Evolutionary conservation across 129 eudicot species (phyloP).

Genomic region (Lactuca sativa): DNA sequence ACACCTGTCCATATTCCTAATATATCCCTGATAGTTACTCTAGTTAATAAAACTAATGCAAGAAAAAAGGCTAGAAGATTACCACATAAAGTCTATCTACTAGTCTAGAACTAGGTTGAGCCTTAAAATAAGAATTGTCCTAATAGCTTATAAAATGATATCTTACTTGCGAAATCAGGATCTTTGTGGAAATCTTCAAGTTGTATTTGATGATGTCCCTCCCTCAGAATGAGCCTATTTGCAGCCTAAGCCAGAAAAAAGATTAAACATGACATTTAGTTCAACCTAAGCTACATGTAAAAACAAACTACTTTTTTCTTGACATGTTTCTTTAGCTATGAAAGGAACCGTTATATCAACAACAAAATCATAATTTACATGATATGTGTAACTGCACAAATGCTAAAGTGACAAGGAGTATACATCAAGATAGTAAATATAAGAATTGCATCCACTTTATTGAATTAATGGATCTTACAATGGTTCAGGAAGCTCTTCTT

Average conservation of each 20-base stretch:
- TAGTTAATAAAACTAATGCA: too few species aligned
- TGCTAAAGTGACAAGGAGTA: constrained; percentile 32
- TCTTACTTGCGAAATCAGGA: constrained; percentile 75
- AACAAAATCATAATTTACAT: constrained; percentile 59
- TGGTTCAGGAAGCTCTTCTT: constrained; percentile 87
- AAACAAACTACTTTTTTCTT: neutral
- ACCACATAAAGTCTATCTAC: too few species aligned
- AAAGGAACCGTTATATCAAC: constrained; percentile 79
- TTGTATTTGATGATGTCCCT: constrained; percentile 70
- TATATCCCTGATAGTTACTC: too few species aligned
- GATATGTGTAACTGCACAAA: constrained; percentile 60
- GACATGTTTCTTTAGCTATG: constrained; percentile 62
- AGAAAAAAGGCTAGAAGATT: too few species aligned
- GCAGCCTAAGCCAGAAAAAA: constrained; percentile 63
- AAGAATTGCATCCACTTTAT: constrained; percentile 6
- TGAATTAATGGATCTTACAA: constrained; percentile 46
- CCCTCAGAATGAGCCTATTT: constrained; percentile 68
- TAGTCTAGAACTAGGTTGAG: too few species aligned
- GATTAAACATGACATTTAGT: constrained; percentile 6
- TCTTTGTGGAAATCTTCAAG: constrained; percentile 72
- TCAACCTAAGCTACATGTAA: neutral
- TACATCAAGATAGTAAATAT: constrained; percentile 13
- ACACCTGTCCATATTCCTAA: too few species aligned
- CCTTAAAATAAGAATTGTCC: neutral
- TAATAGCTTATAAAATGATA: constrained; percentile 13